Conservation (phyloP, 495 filamentous ascomycete species). For the Neurospora sp. region DNA sequence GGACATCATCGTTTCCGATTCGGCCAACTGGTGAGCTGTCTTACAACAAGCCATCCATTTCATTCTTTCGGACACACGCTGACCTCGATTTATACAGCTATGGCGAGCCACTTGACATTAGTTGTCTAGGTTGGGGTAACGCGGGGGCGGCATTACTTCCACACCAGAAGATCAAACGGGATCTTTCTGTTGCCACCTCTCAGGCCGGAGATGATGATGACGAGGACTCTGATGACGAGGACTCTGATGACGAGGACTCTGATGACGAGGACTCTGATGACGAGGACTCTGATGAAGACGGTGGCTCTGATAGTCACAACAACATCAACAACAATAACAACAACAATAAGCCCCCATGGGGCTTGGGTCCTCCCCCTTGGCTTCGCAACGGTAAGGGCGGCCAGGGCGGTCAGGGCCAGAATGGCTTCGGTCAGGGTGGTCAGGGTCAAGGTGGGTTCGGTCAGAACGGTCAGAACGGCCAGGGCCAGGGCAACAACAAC, state of each 20-base stretch:
- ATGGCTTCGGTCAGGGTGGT: too few species aligned
- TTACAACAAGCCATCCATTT: background rate
- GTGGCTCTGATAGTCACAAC: background rate
- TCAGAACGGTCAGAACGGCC: background rate
- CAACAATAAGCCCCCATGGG: background rate
- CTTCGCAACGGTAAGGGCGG: background rate
- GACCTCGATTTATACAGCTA: background rate
- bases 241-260: background rate
- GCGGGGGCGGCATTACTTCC: background rate
- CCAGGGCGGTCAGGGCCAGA: background rate
- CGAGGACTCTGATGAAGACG: background rate
- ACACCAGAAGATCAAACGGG: background rate
- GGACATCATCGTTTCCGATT: constrained; percentile 4
- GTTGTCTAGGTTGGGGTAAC: background rate
- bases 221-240: background rate
- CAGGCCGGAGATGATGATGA: background rate
- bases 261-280: background rate
- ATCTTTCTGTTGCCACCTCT: background rate
- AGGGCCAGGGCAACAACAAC: background rate
- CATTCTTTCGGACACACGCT: background rate
- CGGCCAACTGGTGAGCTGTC: constrained; percentile 5
- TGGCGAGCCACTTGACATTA: background rate
- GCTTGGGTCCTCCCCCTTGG: background rate
- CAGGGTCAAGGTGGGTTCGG: too few species aligned
- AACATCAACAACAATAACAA: background rate